Evolutionary conservation across 768 basidiomycete genomes (phyloP).

Genomic region (Tylopilus felleus): DNA sequence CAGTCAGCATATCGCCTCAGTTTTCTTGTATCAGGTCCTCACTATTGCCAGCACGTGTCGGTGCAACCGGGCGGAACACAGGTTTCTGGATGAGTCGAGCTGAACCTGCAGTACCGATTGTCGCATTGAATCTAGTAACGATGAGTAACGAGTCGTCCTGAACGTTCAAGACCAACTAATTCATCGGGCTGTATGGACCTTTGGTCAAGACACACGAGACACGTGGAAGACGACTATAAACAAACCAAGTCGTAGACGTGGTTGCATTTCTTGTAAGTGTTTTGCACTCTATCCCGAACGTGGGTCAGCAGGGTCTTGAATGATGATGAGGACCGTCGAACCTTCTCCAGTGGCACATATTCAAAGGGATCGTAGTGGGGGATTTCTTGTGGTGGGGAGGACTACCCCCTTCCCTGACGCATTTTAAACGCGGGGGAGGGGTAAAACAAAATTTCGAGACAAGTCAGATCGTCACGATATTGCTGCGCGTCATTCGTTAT

Average conservation of each 20-base stretch:
- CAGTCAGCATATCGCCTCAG: slow-evolving; percentile 21
- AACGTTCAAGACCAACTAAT: slow-evolving; percentile 40
- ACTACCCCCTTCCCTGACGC: background rate
- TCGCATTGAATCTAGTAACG: slow-evolving; percentile 59
- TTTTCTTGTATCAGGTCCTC: slow-evolving; percentile 29
- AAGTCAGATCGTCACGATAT: slow-evolving; percentile 26
- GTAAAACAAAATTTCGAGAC: slow-evolving; percentile 17
- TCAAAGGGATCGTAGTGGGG: slow-evolving; percentile 21
- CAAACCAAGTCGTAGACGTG: slow-evolving; percentile 55
- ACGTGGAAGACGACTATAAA: slow-evolving; percentile 13
- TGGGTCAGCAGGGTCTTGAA: slow-evolving; percentile 10
- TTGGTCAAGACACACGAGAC: slow-evolving; percentile 11
- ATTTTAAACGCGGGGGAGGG: slow-evolving; percentile 26
- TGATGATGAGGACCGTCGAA: slow-evolving; percentile 32
- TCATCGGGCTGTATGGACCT: slow-evolving; percentile 49
- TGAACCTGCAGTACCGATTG: slow-evolving; percentile 67
- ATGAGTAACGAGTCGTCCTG: slow-evolving; percentile 11
- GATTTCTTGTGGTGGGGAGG: slow-evolving; percentile 5
- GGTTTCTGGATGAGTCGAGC: slow-evolving; percentile 53
- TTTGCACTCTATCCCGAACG: slow-evolving; percentile 51
- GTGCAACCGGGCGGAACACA: slow-evolving; percentile 57
- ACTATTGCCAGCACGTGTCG: slow-evolving; percentile 77
- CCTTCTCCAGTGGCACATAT: slow-evolving; percentile 77
- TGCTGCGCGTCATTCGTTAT: slow-evolving; percentile 25
- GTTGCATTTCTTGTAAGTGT: slow-evolving; percentile 54